Base-by-base conservation (phyloP, 768 basidiomycete genomes). In the Russula ochroleuca region DNA sequence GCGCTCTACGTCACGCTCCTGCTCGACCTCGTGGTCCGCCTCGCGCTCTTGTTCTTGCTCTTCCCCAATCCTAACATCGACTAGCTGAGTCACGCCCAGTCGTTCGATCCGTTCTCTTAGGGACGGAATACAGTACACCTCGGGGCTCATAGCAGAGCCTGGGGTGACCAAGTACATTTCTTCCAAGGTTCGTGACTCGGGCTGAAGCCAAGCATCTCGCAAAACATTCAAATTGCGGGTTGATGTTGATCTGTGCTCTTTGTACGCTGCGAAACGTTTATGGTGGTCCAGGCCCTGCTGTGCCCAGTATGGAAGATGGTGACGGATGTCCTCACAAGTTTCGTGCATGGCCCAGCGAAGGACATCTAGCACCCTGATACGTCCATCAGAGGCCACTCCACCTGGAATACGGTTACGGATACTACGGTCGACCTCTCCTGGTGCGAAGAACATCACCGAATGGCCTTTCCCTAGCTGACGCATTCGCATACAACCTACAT, bases 401-500 rank as follows among this genome's bases (percentile, higher is more conserved):
- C 25, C 37, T 28, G 53, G 57, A 38, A 54, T 37, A 11, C 23
- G 50, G 19, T 21, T 23, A 7, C 66, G 66, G 41, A 67, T 65
- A n/a, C 25, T 9, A 19, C 49, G 57, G 23, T 67, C 66, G 35
- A 67, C 50, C 11, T 64, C 63, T 37, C 38, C 45, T 0, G 63
- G 63, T 10, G 62, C 65, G 33, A 63, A 63, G 33, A 66, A 63
- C 57, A 63, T 63, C 40, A 66, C 57, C 1, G 65, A 66, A 19
- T 66, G 65, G 4, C 65, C 65, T 14, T 63, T 63, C 15, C 65
- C 65, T 11, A 66, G 45, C 17, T 63, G 61, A 25, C 65, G 61
- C 65, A 66, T 66, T 43, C 65, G 56, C 65, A 66, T 66, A 48
- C 62, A 64, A 7, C 63, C 66, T 67, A n/a, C n/a, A 5, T 28